phyloP scores from a whole-genome alignment of 495 filamentous ascomycete genomes.

The Penicillium lividum region DNA sequence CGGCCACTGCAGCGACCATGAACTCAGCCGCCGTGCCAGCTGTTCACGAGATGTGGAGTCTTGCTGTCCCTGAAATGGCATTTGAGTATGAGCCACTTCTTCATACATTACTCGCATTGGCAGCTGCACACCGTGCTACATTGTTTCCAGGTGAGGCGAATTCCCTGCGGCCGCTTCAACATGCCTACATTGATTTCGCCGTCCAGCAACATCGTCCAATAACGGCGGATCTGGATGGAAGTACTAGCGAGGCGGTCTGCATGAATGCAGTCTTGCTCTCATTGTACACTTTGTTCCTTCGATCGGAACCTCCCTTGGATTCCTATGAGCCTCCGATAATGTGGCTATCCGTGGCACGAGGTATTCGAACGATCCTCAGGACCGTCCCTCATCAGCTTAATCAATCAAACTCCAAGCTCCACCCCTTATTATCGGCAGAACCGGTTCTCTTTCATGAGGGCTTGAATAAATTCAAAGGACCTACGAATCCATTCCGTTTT shows the following conservation, averaged over 20 bases:
- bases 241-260: constrained; percentile 18
- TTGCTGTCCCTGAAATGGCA: constrained; percentile 25
- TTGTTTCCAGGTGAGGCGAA: constrained; percentile 20
- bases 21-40: constrained; percentile 18
- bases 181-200: constrained; percentile 25
- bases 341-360: constrained; percentile 23
- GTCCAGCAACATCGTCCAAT: constrained; percentile 19
- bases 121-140: constrained; percentile 22
- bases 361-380: constrained; percentile 23
- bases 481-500: constrained; percentile 19
- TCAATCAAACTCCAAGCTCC: constrained; percentile 13
- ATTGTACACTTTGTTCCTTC: constrained; percentile 22
- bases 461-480: background rate
- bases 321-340: constrained; percentile 24
- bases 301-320: constrained; percentile 18
- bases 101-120: constrained; percentile 26
- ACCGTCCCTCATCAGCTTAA: constrained; percentile 14
- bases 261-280: constrained; percentile 24
- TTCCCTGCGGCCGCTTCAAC: constrained; percentile 21
- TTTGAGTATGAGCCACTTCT: constrained; percentile 30
- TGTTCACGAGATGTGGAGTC: constrained; percentile 22
- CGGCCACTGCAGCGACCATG: constrained; percentile 23
- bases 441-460: constrained; percentile 14
- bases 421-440: constrained; percentile 18
- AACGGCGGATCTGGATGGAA: constrained; percentile 15